Conservation (phyloP, 1,139 yeast genomes). For the Suhomyces panamericanus region DNA sequence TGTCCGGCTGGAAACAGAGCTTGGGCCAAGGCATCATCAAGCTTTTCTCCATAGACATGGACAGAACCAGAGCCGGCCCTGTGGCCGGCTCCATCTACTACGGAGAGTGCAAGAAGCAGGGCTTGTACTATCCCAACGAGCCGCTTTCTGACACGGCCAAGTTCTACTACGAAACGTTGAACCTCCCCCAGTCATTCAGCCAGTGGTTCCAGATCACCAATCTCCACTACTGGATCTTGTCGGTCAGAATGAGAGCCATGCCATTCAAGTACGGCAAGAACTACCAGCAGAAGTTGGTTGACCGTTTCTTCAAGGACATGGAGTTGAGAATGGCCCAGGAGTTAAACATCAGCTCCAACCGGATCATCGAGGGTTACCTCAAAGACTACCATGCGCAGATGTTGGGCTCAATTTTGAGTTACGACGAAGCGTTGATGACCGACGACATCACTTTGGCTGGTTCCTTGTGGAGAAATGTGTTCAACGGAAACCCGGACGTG, state of each 20-base stretch:
- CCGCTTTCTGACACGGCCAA: slow-evolving; percentile 62
- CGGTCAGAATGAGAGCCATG: slow-evolving; percentile 94
- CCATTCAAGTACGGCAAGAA: slow-evolving; percentile 86
- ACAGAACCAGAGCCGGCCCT: slow-evolving; percentile 87
- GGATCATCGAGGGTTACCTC: slow-evolving; percentile 81
- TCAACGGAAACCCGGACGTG: slow-evolving; percentile 79
- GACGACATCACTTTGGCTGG: slow-evolving; percentile 84
- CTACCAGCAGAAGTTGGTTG: slow-evolving; percentile 90
- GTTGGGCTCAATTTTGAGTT: slow-evolving; percentile 84
- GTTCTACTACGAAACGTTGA: slow-evolving; percentile 77
- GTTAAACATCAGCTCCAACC: slow-evolving; percentile 78
- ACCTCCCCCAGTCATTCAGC: slow-evolving; percentile 80
- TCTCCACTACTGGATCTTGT: slow-evolving; percentile 89
- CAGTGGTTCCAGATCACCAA: slow-evolving; percentile 95
- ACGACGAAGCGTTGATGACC: slow-evolving; percentile 86
- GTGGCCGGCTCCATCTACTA: slow-evolving; percentile 88
- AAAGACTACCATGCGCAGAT: slow-evolving; percentile 90
- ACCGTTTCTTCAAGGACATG: slow-evolving; percentile 85
- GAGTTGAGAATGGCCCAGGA: slow-evolving; percentile 84
- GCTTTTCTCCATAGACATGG: slow-evolving; percentile 81
- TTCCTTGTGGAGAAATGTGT: slow-evolving; percentile 89
- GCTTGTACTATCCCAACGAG: slow-evolving; percentile 71
- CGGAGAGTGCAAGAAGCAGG: slow-evolving; percentile 84
- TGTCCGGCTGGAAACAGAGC: slow-evolving; percentile 69
- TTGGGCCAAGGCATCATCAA: slow-evolving; percentile 73